phyloP scores from a whole-genome alignment of 768 basidiomycete species.

The Suillus variegatus region DNA sequence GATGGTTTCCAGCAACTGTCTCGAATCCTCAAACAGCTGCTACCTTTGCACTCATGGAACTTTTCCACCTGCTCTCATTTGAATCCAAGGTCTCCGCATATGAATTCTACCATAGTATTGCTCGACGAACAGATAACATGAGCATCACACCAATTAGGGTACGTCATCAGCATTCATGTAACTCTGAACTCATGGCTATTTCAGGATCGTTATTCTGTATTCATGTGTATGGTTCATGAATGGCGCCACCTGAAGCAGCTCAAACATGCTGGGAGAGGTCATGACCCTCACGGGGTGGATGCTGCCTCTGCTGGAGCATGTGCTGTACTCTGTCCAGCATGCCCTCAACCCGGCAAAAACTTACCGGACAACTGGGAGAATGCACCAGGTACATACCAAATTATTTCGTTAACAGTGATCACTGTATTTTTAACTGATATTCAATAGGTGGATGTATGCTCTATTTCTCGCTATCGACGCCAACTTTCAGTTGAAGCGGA shows the following conservation, averaged over 20 bases:
- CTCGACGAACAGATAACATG: no score
- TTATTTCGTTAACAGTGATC: not conserved
- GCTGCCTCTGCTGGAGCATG: not conserved
- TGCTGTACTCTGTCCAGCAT: not conserved
- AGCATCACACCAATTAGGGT: no score
- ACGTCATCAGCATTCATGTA: no score
- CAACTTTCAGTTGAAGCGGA: not conserved
- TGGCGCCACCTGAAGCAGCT: not conserved
- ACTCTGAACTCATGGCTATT: no score
- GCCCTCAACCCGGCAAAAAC: not conserved
- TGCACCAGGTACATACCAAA: not conserved
- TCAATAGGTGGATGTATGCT: not conserved
- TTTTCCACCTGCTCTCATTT: no score
- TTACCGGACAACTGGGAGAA: not conserved
- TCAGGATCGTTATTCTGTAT: not conserved
- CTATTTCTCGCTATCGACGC: not conserved
- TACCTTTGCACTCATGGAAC: no score
- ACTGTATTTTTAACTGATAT: not conserved
- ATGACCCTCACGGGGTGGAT: not conserved
- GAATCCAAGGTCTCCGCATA: no score
- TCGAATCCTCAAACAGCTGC: no score
- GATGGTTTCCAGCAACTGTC: no score
- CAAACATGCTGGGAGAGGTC: not conserved
- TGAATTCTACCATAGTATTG: no score
- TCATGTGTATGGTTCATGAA: not conserved